Conservation (phyloP, 176 grass and related monocot species). For the Triticum dicoccoides region DNA sequence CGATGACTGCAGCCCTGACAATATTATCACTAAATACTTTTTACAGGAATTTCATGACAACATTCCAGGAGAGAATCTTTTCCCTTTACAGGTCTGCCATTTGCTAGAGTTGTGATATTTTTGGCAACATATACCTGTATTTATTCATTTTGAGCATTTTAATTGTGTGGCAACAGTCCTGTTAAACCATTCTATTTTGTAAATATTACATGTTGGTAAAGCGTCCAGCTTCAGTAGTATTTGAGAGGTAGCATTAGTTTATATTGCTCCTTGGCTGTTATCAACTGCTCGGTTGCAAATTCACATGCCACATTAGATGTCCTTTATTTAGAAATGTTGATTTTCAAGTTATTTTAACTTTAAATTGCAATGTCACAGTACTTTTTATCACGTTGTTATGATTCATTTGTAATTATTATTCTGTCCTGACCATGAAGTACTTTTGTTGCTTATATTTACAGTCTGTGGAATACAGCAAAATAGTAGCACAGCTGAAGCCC, state of each 20-base stretch:
- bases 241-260: not conserved
- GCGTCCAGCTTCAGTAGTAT: not conserved
- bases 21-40: conserved; percentile 15
- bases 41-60: conserved; percentile 69
- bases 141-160: conserved; percentile 11
- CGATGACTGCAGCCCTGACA: conserved; percentile 4
- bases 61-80: conserved; percentile 63
- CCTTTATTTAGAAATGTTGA: not conserved
- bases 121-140: not conserved
- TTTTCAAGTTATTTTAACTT: not conserved
- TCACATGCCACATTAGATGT: not conserved
- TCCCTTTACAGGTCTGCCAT: conserved; percentile 76
- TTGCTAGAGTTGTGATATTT: conserved; percentile 13
- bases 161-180: not conserved
- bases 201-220: conserved; percentile 6
- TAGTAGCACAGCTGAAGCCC: conserved; percentile 80
- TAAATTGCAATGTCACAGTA: conserved; percentile 8
- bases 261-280: not conserved
- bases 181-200: not conserved
- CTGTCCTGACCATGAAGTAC: conserved; percentile 3
- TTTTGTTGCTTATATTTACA: conserved; percentile 35
- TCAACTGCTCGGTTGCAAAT: conserved; percentile 12
- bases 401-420: conserved; percentile 1
- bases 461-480: conserved; percentile 99
- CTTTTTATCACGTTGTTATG: not conserved